These are phyloP conservation scores for Elymus sibiricus DNA, from an alignment of 176 grass and related monocot genomes.

Conservation along the genomic window DNA sequence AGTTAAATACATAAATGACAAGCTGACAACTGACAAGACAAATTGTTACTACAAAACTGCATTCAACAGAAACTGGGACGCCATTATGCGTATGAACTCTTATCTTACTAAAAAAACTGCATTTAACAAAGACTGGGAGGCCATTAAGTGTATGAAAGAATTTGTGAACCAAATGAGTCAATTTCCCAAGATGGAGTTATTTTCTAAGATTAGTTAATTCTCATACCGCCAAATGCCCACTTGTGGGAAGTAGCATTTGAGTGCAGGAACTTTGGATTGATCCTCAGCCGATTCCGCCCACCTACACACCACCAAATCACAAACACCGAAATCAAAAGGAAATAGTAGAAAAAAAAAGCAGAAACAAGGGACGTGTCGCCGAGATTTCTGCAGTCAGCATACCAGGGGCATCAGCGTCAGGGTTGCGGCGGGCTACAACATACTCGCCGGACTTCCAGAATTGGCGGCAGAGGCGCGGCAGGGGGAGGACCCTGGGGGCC, in stretches of 20 bases:
- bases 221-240: conserved; percentile 71
- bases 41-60: not conserved
- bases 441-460: conserved; percentile 99
- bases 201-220: conserved; percentile 5
- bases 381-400: conserved; percentile 34
- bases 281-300: conserved; percentile 49
- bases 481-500: conserved; percentile 24
- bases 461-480: conserved; percentile 60
- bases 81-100: not conserved
- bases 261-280: conserved; percentile 73
- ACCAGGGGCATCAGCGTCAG: conserved; percentile 41
- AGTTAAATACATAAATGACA: not conserved
- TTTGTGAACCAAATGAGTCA: not conserved
- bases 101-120: conserved; percentile 9
- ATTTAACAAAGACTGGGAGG: not conserved
- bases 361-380: conserved; percentile 2
- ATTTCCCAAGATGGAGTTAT: conserved; percentile 2
- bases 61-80: not conserved
- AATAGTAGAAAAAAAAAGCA: not conserved
- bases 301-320: conserved; percentile 31
- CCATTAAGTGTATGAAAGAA: not conserved
- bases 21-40: too few relatives aligned
- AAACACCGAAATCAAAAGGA: not conserved
- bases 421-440: conserved; percentile 52
- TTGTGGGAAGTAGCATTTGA: conserved; percentile 83